phyloP scores from a whole-genome alignment of 805 yeast species.

The Cyberlindnera sargentensis region DNA sequence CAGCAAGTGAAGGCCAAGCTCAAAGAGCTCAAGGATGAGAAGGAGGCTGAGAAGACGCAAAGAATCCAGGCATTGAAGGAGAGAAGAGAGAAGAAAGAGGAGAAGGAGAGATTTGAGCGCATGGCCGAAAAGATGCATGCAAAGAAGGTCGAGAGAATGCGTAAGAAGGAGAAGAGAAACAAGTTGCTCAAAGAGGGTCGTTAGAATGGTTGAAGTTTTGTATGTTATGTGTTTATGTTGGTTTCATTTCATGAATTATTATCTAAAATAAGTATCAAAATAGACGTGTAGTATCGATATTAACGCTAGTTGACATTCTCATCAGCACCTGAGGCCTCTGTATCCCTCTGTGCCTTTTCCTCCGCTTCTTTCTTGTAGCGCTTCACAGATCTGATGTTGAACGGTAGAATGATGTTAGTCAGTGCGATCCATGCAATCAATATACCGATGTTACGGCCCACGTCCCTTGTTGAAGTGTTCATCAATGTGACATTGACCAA shows the following conservation, averaged over 20 bases:
- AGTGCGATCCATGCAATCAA: constrained; percentile 49
- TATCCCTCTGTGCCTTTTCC: constrained; percentile 8
- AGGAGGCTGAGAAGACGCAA: constrained; percentile 49
- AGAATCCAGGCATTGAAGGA: constrained; percentile 56
- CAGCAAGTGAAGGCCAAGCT: constrained; percentile 62
- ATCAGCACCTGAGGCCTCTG: background rate
- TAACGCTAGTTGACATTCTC: too few species aligned
- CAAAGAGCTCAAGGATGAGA: constrained; percentile 71
- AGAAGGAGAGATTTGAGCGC: constrained; percentile 78
- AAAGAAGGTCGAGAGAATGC: constrained; percentile 84
- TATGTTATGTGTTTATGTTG: background rate
- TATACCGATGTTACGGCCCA: constrained; percentile 51
- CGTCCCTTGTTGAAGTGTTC: constrained; percentile 41
- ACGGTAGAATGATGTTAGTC: constrained; percentile 32
- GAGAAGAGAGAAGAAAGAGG: constrained; percentile 75
- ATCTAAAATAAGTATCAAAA: too few species aligned
- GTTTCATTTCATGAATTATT: background rate
- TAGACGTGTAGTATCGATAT: background rate
- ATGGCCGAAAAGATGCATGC: constrained; percentile 85
- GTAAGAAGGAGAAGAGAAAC: constrained; percentile 90
- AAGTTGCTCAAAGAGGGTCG: constrained; percentile 83
- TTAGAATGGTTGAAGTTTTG: constrained; percentile 21
- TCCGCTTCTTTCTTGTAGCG: constrained; percentile 9
- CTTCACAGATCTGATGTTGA: constrained; percentile 16
- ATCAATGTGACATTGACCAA: constrained; percentile 47